Conservation (phyloP, 257 asterid species). For the Eucommia ulmoides region DNA sequence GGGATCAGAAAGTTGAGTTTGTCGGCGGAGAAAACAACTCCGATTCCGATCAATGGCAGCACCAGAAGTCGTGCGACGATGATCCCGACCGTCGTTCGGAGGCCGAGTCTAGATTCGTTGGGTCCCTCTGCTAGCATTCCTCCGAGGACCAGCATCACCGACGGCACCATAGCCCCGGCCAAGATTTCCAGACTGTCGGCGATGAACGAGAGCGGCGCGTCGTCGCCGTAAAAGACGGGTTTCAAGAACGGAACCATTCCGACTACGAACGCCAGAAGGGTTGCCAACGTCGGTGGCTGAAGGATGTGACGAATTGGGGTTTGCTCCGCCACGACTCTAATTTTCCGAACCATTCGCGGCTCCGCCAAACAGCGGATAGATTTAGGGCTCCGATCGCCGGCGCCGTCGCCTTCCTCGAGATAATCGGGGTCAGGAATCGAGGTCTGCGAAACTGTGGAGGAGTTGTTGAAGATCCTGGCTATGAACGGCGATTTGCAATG, state of each 20-base stretch:
- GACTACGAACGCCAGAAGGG: constrained; percentile 54
- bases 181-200: constrained; percentile 70
- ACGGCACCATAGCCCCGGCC: constrained; percentile 91
- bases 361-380: constrained; percentile 70
- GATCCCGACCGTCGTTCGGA: constrained; percentile 54
- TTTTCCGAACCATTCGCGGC: constrained; percentile 63
- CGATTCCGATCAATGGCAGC: constrained; percentile 60
- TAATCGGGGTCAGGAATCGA: constrained; percentile 36
- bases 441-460: constrained; percentile 26
- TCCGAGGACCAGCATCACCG: constrained; percentile 83
- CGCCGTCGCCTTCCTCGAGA: constrained; percentile 36
- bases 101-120: constrained; percentile 62
- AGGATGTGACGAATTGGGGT: constrained; percentile 72
- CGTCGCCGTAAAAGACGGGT: constrained; percentile 51
- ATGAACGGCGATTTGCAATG: constrained; percentile 76
- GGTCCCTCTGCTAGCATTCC: constrained; percentile 98
- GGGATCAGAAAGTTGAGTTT: constrained; percentile 32
- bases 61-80: constrained; percentile 60
- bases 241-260: constrained; percentile 76
- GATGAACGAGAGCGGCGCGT: constrained; percentile 60
- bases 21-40: constrained; percentile 52
- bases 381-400: constrained; percentile 39
- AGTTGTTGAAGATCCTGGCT: constrained; percentile 41
- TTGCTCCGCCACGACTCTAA: constrained; percentile 61
- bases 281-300: constrained; percentile 84